Conservation (phyloP, 768 basidiomycete species). For the Podaxis mareebaensis region DNA sequence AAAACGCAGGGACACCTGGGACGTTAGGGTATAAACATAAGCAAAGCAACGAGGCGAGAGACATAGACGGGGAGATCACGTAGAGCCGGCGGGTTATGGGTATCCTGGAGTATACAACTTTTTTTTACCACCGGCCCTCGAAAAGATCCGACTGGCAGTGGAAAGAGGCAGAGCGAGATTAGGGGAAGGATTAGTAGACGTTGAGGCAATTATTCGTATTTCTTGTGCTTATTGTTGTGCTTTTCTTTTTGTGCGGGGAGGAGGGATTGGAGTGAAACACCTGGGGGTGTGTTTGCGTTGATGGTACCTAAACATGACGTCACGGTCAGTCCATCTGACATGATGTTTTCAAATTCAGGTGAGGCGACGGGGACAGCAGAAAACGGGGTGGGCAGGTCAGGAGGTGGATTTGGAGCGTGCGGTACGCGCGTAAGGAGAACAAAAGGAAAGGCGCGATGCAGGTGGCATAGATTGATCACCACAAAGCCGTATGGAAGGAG, state of each 20-base stretch:
- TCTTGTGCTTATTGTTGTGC: not conserved
- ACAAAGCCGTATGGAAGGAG: not conserved
- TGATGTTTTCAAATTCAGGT: not conserved
- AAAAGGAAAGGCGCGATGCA: not conserved
- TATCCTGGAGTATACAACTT: not conserved
- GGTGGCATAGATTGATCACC: not conserved
- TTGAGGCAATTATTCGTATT: not conserved
- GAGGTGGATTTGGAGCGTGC: not conserved
- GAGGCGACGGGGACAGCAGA: not conserved
- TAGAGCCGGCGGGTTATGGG: not conserved
- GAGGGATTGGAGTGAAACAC: not conserved
- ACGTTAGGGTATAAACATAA: not conserved
- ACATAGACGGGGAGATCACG: not conserved
- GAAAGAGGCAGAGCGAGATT: not conserved
- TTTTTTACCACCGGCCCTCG: not conserved
- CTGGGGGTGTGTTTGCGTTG: not conserved
- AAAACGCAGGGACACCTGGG: not conserved
- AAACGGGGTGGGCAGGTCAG: not conserved
- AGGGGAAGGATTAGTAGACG: not conserved
- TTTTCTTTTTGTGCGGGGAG: not conserved
- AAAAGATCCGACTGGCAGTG: not conserved
- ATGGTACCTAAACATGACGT: not conserved
- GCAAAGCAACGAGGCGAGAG: not conserved
- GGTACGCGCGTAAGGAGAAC: not conserved
- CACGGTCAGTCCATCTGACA: slow-evolving; percentile 2